phyloP scores from a whole-genome alignment of 2,329 filamentous ascomycete genomes.

The Colletotrichum sp. region DNA sequence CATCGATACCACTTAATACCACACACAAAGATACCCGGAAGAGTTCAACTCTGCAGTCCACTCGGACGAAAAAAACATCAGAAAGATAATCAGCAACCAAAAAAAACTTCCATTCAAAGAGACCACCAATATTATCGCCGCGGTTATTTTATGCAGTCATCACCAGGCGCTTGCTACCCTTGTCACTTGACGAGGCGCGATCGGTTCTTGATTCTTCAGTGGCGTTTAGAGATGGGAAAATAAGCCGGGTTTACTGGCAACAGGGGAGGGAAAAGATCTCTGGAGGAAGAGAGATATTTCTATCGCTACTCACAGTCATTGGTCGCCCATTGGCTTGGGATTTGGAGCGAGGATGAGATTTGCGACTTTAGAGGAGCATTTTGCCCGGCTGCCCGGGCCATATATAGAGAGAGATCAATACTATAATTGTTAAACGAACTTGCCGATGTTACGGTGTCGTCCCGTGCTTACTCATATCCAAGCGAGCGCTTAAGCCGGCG shows the following conservation, averaged over 20 bases:
- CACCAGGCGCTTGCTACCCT: not conserved
- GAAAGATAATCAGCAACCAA: not conserved
- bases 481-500: not conserved
- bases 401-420: not conserved
- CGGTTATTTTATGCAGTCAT: not conserved
- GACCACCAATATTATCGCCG: not conserved
- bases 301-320: not conserved
- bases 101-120: not conserved
- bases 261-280: not conserved
- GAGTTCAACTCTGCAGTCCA: not conserved
- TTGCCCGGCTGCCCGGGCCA: not conserved
- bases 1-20: not conserved
- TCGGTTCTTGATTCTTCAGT: not conserved
- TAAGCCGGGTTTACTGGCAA: not conserved
- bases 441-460: not conserved
- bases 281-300: not conserved
- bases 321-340: not conserved
- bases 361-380: not conserved
- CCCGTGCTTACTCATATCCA: not conserved
- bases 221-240: not conserved
- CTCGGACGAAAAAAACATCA: not conserved
- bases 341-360: not conserved
- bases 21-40: not conserved
- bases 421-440: not conserved
- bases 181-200: not conserved